Conservation (phyloP, 306 rosid species). For the Begonia peltatifolia region DNA sequence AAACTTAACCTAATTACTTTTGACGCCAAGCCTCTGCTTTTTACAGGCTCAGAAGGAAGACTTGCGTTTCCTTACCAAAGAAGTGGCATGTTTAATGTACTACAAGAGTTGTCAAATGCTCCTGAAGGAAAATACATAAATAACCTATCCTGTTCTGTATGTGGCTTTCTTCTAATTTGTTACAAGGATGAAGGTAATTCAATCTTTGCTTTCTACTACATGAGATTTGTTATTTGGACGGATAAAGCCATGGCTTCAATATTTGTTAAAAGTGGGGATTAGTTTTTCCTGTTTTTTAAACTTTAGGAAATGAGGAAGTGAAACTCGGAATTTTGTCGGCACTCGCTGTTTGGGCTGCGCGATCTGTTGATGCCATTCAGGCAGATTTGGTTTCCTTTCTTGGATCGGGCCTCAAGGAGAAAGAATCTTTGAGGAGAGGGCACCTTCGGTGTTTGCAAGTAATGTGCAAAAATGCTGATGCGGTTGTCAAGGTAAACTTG, state of each 20-base stretch:
- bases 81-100: conserved; percentile 68
- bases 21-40: conserved; percentile 8
- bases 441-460: conserved; percentile 56
- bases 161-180: conserved; percentile 63
- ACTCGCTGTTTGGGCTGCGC: conserved; percentile 67
- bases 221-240: not conserved
- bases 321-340: conserved; percentile 60
- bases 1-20: conserved; percentile 6
- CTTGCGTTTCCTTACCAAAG: conserved; percentile 91
- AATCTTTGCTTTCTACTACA: conserved; percentile 1
- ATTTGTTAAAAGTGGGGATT: conserved; percentile 4
- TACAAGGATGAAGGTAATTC: conserved; percentile 73
- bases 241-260: conserved; percentile 1
- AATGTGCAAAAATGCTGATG: conserved; percentile 52
- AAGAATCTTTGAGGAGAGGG: conserved; percentile 77
- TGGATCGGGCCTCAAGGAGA: conserved; percentile 87
- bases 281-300: conserved; percentile 12
- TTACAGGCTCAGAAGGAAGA: conserved; percentile 88
- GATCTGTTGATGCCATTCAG: conserved; percentile 49
- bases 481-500: conserved; percentile 44
- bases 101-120: conserved; percentile 65
- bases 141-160: conserved; percentile 36
- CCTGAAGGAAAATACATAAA: conserved; percentile 65
- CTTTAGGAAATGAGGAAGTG: conserved; percentile 89
- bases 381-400: conserved; percentile 48